Evolutionary conservation across 2,329 filamentous ascomycete species (phyloP).

Genomic region (Tolypocladium amazonense): DNA sequence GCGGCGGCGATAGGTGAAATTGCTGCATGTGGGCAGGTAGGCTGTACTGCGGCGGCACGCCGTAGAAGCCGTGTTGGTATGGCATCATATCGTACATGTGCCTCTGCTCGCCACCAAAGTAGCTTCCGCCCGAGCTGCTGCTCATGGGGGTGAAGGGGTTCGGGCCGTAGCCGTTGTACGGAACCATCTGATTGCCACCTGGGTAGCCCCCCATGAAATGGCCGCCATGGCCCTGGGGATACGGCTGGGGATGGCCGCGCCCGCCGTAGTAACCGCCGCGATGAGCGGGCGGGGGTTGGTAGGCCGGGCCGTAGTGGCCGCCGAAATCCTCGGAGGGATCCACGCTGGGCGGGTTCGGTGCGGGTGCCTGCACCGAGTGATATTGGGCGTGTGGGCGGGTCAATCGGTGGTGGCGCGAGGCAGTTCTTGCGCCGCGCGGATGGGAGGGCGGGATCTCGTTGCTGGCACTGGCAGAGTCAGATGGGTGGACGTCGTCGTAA

Average conservation of each 20-base stretch:
- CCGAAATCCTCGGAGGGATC: conserved; percentile 55
- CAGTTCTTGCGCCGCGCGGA: conserved; percentile 10
- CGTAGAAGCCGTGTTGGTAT: conserved; percentile 25
- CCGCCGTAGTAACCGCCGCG: conserved; percentile 15
- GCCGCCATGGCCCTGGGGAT: conserved; percentile 36
- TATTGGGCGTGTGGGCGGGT: conserved; percentile 23
- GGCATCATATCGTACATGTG: conserved; percentile 40
- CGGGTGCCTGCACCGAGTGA: conserved; percentile 21
- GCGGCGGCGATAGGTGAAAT: conserved; percentile 28
- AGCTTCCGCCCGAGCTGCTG: conserved; percentile 25
- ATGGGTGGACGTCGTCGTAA: conserved; percentile 40
- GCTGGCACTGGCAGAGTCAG: conserved; percentile 45
- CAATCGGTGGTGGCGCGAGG: conserved; percentile 21
- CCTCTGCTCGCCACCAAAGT: conserved; percentile 27
- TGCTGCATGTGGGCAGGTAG: conserved; percentile 20
- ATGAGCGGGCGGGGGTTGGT: conserved; percentile 10
- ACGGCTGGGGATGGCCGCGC: conserved; percentile 22
- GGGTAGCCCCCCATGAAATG: conserved; percentile 28
- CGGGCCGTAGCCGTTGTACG: conserved; percentile 26
- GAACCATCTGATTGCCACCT: conserved; percentile 34
- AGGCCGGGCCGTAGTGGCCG: conserved; percentile 21
- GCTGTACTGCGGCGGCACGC: conserved; percentile 4
- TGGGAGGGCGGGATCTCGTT: conserved; percentile 18
- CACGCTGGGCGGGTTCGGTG: conserved; percentile 47
- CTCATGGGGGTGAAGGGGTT: conserved; percentile 35